Percentiles rank a stretch among this genome's conserved stretches.
phyloP scores from a whole-genome alignment of 139 green algal genomes.

The Zygnema cylindricum region DNA sequence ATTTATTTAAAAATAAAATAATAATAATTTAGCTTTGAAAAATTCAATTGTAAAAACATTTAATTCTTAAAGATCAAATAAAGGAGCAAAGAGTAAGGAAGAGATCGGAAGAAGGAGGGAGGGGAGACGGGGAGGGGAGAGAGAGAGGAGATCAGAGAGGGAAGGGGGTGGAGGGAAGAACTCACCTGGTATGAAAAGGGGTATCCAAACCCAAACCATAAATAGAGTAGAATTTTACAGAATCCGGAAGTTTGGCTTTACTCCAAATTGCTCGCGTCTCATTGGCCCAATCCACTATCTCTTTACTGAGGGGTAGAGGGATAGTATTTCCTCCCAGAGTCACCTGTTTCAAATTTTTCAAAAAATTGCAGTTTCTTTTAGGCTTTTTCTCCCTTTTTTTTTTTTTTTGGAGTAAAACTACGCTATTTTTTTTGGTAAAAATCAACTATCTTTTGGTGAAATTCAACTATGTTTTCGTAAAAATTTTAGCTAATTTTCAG shows the following conservation, averaged over 20 bases:
- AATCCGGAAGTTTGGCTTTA: not conserved
- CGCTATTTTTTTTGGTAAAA: too few relatives aligned
- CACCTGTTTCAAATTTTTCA: conserved; percentile 21
- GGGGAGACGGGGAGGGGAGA: not conserved
- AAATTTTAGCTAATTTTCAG: too few relatives aligned
- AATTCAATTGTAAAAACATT: too few relatives aligned
- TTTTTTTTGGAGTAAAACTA: too few relatives aligned
- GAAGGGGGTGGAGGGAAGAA: not conserved
- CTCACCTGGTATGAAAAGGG: conserved; percentile 30
- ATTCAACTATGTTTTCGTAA: too few relatives aligned
- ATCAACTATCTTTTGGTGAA: too few relatives aligned
- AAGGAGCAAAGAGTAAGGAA: not conserved
- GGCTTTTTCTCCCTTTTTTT: too few relatives aligned
- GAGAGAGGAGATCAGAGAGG: not conserved
- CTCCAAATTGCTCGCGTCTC: conserved; percentile 24
- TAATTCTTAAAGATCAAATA: too few relatives aligned
- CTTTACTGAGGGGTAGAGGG: conserved; percentile 31
- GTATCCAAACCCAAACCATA: conserved; percentile 41
- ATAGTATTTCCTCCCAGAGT: conserved; percentile 1
- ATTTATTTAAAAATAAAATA: too few relatives aligned
- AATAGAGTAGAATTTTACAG: conserved; percentile 31
- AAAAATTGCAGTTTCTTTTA: not conserved
- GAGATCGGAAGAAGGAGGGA: not conserved
- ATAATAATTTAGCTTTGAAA: too few relatives aligned
- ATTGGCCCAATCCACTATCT: conserved; percentile 18